Percentiles rank a stretch among this genome's conserved stretches.
Evolutionary conservation across 345 rosid species (phyloP).

Genomic region (Luvunga scandens): DNA sequence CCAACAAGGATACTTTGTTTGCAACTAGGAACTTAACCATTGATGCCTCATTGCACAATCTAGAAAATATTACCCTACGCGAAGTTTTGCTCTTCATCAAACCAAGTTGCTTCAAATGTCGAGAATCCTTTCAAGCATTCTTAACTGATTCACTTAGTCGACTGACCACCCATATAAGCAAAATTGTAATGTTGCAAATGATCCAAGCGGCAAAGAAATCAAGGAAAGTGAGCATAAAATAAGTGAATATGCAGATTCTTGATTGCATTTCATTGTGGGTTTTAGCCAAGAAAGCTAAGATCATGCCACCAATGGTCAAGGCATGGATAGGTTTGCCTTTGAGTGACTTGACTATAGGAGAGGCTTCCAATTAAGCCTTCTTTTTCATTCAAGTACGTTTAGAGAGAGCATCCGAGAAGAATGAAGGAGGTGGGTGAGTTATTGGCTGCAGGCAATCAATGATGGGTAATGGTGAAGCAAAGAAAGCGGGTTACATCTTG

Average conservation of each 20-base stretch:
- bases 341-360: conserved; percentile 61
- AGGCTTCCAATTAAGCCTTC: too few relatives aligned
- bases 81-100: conserved; percentile 72
- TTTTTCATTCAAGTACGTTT: too few relatives aligned
- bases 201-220: conserved; percentile 49
- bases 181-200: conserved; percentile 71
- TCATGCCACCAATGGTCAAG: conserved; percentile 80
- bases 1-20: conserved; percentile 53
- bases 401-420: too few relatives aligned
- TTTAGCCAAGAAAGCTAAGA: conserved; percentile 61
- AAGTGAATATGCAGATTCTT: conserved; percentile 52
- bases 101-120: conserved; percentile 77
- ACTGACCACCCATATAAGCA: conserved; percentile 66
- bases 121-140: conserved; percentile 67
- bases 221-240: conserved; percentile 61
- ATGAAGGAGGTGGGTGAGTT: conserved; percentile 45
- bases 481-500: conserved; percentile 48
- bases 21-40: conserved; percentile 68
- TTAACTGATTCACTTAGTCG: conserved; percentile 56
- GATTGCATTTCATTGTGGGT: conserved; percentile 55
- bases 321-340: conserved; percentile 76
- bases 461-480: conserved; percentile 36
- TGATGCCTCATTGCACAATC: conserved; percentile 63
- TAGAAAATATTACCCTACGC: conserved; percentile 61
- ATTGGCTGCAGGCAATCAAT: conserved; percentile 24